Evolutionary conservation across 1,139 yeast species (phyloP).

Genomic region (Debaryomyces robertsiae): DNA sequence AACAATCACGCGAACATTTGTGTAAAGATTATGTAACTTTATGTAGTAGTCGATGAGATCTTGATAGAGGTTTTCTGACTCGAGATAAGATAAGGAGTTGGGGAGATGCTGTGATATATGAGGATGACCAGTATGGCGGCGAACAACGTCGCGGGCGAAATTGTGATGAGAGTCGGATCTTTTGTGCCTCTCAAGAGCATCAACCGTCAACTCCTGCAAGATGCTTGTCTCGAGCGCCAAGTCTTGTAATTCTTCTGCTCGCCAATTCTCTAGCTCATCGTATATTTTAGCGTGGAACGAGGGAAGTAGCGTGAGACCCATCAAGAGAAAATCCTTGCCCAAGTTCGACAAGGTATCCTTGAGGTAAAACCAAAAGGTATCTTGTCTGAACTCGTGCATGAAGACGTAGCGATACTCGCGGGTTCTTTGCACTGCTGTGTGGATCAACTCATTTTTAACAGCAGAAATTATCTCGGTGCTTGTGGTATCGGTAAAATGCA

Average conservation of each 20-base stretch:
- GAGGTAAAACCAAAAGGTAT: conserved; percentile 14
- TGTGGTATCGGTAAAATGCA: conserved; percentile 14
- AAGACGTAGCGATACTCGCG: conserved; percentile 29
- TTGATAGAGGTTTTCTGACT: conserved; percentile 3
- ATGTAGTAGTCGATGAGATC: conserved; percentile 5
- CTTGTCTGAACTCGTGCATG: conserved; percentile 14
- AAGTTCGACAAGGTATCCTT: conserved; percentile 18
- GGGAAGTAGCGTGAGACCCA: conserved; percentile 25
- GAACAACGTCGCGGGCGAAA: conserved; percentile 1
- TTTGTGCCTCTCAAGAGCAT: conserved; percentile 2
- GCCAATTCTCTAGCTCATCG: conserved; percentile 22
- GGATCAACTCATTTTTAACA: conserved; percentile 20
- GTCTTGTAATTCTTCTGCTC: conserved; percentile 22
- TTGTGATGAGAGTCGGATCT: not conserved
- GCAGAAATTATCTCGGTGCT: conserved; percentile 9
- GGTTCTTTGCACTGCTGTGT: conserved; percentile 22
- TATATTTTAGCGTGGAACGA: conserved; percentile 19
- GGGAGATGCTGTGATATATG: not conserved
- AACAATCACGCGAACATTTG: not conserved
- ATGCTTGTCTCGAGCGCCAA: conserved; percentile 13
- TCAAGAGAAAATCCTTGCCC: conserved; percentile 27
- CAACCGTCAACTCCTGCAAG: conserved; percentile 5
- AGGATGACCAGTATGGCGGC: conserved; percentile 3
- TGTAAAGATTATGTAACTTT: conserved; percentile 6
- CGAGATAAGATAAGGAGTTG: not conserved